phyloP scores from a whole-genome alignment of 1,284 basidiomycete species.

The Trichosporon sp. region DNA sequence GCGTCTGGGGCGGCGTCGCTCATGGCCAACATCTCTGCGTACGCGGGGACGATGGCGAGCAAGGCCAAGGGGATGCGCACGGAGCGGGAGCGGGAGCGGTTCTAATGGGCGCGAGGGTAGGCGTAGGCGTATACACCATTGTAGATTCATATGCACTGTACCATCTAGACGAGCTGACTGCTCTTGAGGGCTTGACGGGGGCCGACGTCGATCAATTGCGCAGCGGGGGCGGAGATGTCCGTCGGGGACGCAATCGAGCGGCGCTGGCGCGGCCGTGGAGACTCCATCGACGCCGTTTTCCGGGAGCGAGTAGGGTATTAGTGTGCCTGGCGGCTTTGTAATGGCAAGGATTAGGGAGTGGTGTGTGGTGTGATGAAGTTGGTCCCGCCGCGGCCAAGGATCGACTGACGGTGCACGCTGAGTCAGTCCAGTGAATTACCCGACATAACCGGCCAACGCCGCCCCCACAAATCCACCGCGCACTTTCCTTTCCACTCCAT shows the following conservation, averaged over 20 bases:
- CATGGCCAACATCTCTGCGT: conserved; percentile 35
- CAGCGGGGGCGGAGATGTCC: not conserved
- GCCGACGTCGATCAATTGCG: not conserved
- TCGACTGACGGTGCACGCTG: not conserved
- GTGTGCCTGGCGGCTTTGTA: not conserved
- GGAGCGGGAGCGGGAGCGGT: not conserved
- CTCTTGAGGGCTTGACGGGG: not conserved
- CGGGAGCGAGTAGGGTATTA: not conserved
- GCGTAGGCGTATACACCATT: conserved; percentile 2
- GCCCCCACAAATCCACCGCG: not conserved
- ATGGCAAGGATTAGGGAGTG: not conserved
- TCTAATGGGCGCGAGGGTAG: not conserved
- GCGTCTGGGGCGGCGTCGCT: conserved; percentile 27
- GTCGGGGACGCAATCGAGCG: not conserved
- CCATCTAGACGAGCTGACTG: not conserved
- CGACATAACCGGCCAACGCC: conserved; percentile 6
- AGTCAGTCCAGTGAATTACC: not conserved
- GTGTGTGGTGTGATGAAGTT: not conserved
- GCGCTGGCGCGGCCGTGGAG: not conserved
- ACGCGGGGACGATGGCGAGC: conserved; percentile 22
- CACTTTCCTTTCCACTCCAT: conserved; percentile 2
- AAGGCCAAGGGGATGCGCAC: not conserved
- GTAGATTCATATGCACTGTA: conserved; percentile 6
- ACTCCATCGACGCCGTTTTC: not conserved
- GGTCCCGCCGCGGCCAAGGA: not conserved